Conservation (phyloP, 495 filamentous ascomycete species). For the Astrothelium macrocarpum region DNA sequence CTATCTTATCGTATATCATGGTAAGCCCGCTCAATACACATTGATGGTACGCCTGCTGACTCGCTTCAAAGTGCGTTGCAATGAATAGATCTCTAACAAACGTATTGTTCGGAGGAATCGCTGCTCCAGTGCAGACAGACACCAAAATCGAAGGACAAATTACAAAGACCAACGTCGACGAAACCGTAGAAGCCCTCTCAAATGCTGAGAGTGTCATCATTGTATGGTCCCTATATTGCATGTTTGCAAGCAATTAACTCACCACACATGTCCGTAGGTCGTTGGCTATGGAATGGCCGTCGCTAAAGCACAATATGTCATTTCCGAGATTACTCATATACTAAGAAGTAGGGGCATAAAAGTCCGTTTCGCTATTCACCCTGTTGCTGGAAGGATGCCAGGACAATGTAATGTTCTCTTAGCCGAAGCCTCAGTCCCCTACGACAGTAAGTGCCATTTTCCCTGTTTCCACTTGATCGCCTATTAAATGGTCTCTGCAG, state of each 20-base stretch:
- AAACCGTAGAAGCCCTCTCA: slow-evolving; percentile 58
- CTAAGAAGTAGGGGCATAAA: slow-evolving; percentile 59
- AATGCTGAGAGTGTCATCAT: slow-evolving; percentile 72
- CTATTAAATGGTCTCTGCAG: no score
- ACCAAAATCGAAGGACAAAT: slow-evolving; percentile 66
- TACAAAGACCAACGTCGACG: slow-evolving; percentile 62
- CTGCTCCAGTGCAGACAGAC: slow-evolving; percentile 47
- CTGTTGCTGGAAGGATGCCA: slow-evolving; percentile 75
- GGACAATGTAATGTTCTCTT: slow-evolving; percentile 79
- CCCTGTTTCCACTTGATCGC: no score
- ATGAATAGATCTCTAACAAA: slow-evolving; percentile 78
- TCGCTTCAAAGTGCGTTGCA: slow-evolving; percentile 51
- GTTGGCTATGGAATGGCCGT: slow-evolving; percentile 85
- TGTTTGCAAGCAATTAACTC: background rate
- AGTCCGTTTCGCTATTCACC: slow-evolving; percentile 79
- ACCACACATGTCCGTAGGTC: slow-evolving; percentile 21
- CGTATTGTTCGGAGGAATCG: slow-evolving; percentile 70
- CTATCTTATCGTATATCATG: slow-evolving; percentile 73
- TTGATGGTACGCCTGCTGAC: background rate
- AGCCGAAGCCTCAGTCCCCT: slow-evolving; percentile 71
- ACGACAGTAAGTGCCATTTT: slow-evolving; percentile 60
- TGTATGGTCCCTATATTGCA: slow-evolving; percentile 21
- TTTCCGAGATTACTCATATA: slow-evolving; percentile 64
- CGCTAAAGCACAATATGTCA: slow-evolving; percentile 69
- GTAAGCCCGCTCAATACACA: slow-evolving; percentile 8